phyloP scores from a whole-genome alignment of 1,284 basidiomycete genomes.

The Inonotus hispidus region DNA sequence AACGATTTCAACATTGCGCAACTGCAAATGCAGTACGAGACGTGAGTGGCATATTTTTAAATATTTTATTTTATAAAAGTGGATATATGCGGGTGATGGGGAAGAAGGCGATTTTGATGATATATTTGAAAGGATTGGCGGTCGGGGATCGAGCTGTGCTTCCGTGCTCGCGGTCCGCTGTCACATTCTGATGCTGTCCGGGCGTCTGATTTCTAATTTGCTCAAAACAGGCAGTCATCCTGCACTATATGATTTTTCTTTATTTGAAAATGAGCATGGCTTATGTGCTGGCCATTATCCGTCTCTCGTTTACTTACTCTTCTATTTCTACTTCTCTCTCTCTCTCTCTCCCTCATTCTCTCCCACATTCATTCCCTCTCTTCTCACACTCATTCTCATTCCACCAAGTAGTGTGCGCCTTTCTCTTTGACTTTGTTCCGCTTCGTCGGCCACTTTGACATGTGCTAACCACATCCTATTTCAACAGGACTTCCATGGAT shows the following conservation, averaged over 20 bases:
- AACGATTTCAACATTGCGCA: slow-evolving; percentile 16
- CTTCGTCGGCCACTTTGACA: background rate
- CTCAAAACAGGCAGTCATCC: background rate
- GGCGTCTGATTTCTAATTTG: background rate
- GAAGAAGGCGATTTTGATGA: background rate
- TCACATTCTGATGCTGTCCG: background rate
- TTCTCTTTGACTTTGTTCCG: background rate
- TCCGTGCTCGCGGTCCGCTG: background rate
- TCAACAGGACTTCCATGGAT: background rate
- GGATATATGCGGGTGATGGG: background rate
- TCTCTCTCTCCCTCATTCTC: background rate
- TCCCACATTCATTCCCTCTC: background rate
- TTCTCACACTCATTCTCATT: background rate
- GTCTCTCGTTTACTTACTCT: background rate
- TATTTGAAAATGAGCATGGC: background rate
- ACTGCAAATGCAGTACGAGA: slow-evolving; percentile 12
- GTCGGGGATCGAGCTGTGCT: background rate
- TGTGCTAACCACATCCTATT: background rate
- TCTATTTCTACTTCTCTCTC: background rate
- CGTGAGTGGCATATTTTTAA: slow-evolving; percentile 8
- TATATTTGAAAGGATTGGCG: background rate
- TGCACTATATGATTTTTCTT: background rate
- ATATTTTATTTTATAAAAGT: background rate
- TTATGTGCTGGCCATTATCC: background rate
- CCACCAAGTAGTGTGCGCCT: background rate